Base-by-base conservation (phyloP, 1,284 basidiomycete species). In the Cryptococcus jaspeensis region DNA sequence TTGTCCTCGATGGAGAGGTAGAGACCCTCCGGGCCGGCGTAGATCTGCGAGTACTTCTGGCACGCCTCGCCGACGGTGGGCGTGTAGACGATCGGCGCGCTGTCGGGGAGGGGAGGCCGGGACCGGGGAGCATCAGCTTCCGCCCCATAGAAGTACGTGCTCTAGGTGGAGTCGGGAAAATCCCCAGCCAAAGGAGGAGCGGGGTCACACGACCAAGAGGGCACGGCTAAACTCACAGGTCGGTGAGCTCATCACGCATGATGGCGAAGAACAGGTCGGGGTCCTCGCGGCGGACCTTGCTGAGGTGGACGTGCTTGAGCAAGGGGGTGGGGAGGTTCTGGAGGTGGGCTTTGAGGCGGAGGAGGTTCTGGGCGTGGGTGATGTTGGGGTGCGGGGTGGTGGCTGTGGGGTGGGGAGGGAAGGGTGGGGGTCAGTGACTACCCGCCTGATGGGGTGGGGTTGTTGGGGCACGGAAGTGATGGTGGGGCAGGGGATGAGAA, bases 31-130 rank as follows among this genome's bases (percentile, higher is more conserved):
- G 90, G 87, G 41, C 85, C 83, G 58, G 88, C 82, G 77, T 87
- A 94, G 67, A 88, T 92, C 62, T 87, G 84, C 12, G 87, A 88
- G 79, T 85, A 91, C 69, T 90, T 87, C 63, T 91, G 78, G 76
- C 91, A 95, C 1, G 90, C 92, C 70, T 93, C 90, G 41, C 93
- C 94, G 44, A 97, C 92, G 41, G 85, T 87, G 0, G 93, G 93
- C 0, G 94, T 96, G 78, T 96, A 96, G 61, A 94, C 91, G 62
- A 94, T 80, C 43, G 92, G 87, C 22, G 90, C 72, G 41, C 71
- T 73, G n/a, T n/a, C n/a, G n/a, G n/a, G n/a, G n/a, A n/a, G n/a
- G n/a, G n/a, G n/a, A 46, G 2, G 9, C 41, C 7, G n/a, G 16
- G 18, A 41, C 43, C 46, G 42, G 32, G 8, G 6, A 35, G 28